These are phyloP conservation scores for Pleurotus tuber-regium DNA, from an alignment of 768 basidiomycete genomes.

Conservation along the genomic window DNA sequence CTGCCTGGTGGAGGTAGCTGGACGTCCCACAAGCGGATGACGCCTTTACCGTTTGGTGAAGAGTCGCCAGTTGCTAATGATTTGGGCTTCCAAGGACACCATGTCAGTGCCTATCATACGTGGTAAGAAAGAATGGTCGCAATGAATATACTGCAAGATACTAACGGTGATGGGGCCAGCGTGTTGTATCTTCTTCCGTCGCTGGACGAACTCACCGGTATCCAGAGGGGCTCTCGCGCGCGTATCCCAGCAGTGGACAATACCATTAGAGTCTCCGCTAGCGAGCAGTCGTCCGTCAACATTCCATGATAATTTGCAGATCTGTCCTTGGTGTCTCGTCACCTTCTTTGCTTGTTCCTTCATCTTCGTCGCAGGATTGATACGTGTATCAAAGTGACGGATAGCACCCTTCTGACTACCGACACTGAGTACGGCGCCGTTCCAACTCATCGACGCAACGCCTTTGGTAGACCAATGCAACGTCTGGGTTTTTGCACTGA, in stretches of 20 bases:
- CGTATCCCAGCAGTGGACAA: slow-evolving; percentile 75
- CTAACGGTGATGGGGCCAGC: slow-evolving; percentile 52
- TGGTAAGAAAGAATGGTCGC: slow-evolving; percentile 35
- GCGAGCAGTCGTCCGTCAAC: slow-evolving; percentile 65
- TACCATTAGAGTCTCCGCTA: slow-evolving; percentile 74
- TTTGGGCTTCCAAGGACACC: slow-evolving; percentile 87
- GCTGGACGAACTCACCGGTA: slow-evolving; percentile 51
- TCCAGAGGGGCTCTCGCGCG: slow-evolving; percentile 50
- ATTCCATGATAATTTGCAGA: slow-evolving; percentile 68
- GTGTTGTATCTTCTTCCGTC: slow-evolving; percentile 73
- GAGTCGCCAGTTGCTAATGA: slow-evolving; percentile 75
- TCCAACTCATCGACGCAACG: slow-evolving; percentile 66
- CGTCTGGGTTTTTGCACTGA: slow-evolving; percentile 51
- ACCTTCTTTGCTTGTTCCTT: slow-evolving; percentile 66
- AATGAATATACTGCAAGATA: slow-evolving; percentile 39
- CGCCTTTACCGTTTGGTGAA: slow-evolving; percentile 34
- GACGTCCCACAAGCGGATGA: slow-evolving; percentile 55
- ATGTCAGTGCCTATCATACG: slow-evolving; percentile 85
- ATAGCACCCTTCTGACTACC: slow-evolving; percentile 71
- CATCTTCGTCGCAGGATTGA: slow-evolving; percentile 40
- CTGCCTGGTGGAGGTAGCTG: slow-evolving; percentile 37
- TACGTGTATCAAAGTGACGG: slow-evolving; percentile 69
- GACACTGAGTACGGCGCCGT: slow-evolving; percentile 58
- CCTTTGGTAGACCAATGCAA: slow-evolving; percentile 55
- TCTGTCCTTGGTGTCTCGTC: slow-evolving; percentile 64